These are phyloP conservation scores for Ophidiomyces ophidiicola DNA, from an alignment of 2,329 filamentous ascomycete species.

Conservation along the genomic window DNA sequence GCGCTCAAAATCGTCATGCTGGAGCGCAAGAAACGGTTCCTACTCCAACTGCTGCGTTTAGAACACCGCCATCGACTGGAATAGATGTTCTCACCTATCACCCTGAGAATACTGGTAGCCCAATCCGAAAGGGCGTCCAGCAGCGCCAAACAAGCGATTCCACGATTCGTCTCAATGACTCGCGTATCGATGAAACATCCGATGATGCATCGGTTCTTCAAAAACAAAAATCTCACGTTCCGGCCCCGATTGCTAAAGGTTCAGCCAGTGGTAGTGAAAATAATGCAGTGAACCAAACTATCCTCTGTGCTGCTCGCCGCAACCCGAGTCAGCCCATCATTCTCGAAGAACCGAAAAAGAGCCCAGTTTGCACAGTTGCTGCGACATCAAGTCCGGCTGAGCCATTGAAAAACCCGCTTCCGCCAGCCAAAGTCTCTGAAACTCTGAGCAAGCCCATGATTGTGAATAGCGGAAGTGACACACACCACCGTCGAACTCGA, in stretches of 20 bases:
- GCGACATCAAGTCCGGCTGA: background rate
- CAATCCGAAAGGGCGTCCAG: background rate
- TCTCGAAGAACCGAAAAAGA: background rate
- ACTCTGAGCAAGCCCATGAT: background rate
- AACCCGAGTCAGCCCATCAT: constrained; percentile 5
- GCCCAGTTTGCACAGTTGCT: background rate
- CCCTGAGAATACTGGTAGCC: background rate
- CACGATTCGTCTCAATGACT: background rate
- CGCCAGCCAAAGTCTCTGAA: background rate
- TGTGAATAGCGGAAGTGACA: background rate
- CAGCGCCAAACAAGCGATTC: background rate
- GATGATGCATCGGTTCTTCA: background rate
- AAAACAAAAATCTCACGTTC: background rate
- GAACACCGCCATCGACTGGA: constrained; percentile 4
- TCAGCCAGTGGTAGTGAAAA: background rate
- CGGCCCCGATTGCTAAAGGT: constrained; percentile 6
- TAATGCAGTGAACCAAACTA: background rate
- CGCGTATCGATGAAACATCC: background rate
- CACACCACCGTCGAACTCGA: background rate
- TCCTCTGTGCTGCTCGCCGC: background rate
- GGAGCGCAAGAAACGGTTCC: constrained; percentile 1
- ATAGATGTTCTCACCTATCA: background rate
- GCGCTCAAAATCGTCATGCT: background rate
- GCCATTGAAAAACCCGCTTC: background rate
- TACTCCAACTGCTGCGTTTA: constrained; percentile 7